These are phyloP conservation scores for Pascua sp. DNA, from an alignment of 1,284 basidiomycete genomes.

Conservation along the genomic window DNA sequence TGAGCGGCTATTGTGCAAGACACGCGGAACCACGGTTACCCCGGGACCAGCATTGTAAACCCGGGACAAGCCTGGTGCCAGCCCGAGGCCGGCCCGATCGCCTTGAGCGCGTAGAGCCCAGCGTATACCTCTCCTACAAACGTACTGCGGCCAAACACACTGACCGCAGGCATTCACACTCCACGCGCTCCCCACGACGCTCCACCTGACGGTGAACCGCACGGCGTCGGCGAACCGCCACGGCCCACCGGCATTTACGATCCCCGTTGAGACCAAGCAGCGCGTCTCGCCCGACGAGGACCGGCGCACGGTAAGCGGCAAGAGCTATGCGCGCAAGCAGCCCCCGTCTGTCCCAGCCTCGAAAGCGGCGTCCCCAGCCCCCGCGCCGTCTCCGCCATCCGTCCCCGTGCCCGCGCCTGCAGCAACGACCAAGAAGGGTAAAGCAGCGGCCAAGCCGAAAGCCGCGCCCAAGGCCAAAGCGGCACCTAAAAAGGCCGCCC, in stretches of 20 bases:
- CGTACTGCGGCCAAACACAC: not conserved
- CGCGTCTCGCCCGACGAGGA: constrained; percentile 2
- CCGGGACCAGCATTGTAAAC: too few species aligned
- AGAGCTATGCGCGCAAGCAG: constrained; percentile 8
- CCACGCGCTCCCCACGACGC: constrained; percentile 30
- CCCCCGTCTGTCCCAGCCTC: not conserved
- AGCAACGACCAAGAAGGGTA: constrained; percentile 2
- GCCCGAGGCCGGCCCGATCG: too few species aligned
- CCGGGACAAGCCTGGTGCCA: too few species aligned
- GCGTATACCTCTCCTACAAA: too few species aligned
- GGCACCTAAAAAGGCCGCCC: constrained; percentile 14
- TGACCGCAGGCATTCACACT: constrained; percentile 25
- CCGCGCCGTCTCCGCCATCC: not conserved
- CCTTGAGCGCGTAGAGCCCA: too few species aligned
- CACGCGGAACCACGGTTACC: too few species aligned
- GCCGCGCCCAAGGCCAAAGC: constrained; percentile 13
- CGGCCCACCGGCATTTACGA: not conserved
- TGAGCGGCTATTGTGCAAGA: too few species aligned
- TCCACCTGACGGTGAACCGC: constrained; percentile 36
- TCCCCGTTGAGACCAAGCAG: not conserved
- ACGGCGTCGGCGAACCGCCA: constrained; percentile 12
- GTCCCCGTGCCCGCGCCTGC: not conserved
- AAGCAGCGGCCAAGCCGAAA: constrained; percentile 15
- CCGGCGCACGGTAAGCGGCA: not conserved
- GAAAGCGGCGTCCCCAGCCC: not conserved